A percentile compares a stretch with the other conserved stretches of the same genome.
phyloP scores from a whole-genome alignment of 1,284 basidiomycete species.

The Heterobasidion occidentale region DNA sequence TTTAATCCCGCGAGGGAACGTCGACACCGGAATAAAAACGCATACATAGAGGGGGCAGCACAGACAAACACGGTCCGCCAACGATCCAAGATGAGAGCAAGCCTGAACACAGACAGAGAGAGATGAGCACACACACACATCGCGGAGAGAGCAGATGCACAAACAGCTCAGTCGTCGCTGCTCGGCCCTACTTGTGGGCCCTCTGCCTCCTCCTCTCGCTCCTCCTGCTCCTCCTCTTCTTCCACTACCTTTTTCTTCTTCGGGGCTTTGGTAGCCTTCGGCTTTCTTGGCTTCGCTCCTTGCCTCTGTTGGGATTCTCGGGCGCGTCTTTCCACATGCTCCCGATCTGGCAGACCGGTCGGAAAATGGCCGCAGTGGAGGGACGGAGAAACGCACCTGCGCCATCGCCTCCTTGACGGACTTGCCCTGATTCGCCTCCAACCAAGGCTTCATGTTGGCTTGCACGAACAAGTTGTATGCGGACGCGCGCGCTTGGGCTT shows the following conservation, averaged over 20 bases:
- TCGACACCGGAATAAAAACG: background rate
- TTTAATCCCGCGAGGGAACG: background rate
- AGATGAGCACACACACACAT: background rate
- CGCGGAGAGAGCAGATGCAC: background rate
- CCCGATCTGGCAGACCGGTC: constrained; percentile 33
- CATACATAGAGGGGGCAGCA: background rate
- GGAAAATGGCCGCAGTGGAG: background rate
- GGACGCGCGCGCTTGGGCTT: constrained; percentile 43
- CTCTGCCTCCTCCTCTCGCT: constrained; percentile 5
- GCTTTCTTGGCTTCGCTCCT: constrained; percentile 27
- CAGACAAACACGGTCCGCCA: too few relatives aligned
- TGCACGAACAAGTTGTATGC: constrained; percentile 50
- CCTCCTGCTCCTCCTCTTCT: background rate
- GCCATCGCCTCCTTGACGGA: constrained; percentile 43
- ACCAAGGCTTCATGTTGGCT: constrained; percentile 45
- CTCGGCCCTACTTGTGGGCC: constrained; percentile 12
- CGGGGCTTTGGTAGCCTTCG: constrained; percentile 26
- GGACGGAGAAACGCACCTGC: constrained; percentile 26
- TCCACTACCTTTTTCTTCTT: constrained; percentile 17
- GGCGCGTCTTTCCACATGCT: constrained; percentile 44
- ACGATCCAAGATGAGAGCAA: too few relatives aligned
- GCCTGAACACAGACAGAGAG: background rate
- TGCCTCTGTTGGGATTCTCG: constrained; percentile 52
- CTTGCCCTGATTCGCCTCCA: constrained; percentile 39
- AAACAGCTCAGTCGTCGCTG: constrained; percentile 10